Evolutionary conservation across 2,329 filamentous ascomycete species (phyloP), one percentile per base, ranked within the genome.

Genomic region (Lachnellula arida): DNA sequence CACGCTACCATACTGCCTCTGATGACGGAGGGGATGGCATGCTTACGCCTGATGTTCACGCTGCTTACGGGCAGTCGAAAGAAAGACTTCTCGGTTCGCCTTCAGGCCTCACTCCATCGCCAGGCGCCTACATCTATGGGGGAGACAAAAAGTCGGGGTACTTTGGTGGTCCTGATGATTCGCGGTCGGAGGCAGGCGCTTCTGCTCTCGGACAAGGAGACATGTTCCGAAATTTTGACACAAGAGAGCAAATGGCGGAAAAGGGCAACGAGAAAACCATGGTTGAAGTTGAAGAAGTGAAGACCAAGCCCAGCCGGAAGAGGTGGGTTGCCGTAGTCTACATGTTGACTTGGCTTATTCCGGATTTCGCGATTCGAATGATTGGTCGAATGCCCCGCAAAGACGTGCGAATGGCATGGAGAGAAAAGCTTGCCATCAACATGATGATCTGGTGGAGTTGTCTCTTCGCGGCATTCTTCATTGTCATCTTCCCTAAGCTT

Each of bases 381-480:
- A 59, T 96, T 42, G 93, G 93, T 22, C 81, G 88, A 51, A 97
- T 97, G 87, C 82, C 88, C 57, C 89, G 94, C 59, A 95, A 95
- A 70, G 94, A 99, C 71, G 85, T 99, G 8, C 88, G 92, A 23
- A 80, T 97, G 84, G 94, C 94, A 0, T 99, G 94, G 94, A 84
- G 94, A 72, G 94, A 99, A 72, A 99, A 99, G 78, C 72, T 99
- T 57, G 93, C 94, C 53, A 99, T 99, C 80, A 99, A 99, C 77
- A 79, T 99, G 71, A 81, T 97, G 68, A 99, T 99, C 70, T 99
- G 95, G 94, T 76, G 93, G 55, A 83, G 81, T 70, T 97, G 93
- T 74, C 76, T 75, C 15, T 73, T 89, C 49, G 85, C 89, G 28
- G 81, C 88, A 54, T 99, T 99, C 77, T 88, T 99, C 78, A 91